These are phyloP conservation scores for Albophoma yamanashiensis DNA, from an alignment of 2,329 filamentous ascomycete genomes.

Conservation along the genomic window DNA sequence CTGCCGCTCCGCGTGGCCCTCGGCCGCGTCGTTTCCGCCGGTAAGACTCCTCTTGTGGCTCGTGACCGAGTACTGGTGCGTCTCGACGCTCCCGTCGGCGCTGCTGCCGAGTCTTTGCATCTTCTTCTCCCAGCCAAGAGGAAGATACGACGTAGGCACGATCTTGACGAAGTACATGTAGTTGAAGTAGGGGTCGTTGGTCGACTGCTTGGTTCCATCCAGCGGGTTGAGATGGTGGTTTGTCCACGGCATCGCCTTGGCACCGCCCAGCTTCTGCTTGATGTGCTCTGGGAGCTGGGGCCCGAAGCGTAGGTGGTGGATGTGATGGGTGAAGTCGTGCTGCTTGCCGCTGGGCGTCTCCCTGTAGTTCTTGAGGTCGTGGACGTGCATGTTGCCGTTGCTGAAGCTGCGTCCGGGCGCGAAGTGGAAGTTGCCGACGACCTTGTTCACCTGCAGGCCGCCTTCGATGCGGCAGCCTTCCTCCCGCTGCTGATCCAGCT, in stretches of 20 bases:
- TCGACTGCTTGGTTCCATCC: conserved; percentile 67
- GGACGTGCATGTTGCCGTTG: conserved; percentile 93
- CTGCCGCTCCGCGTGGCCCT: conserved; percentile 84
- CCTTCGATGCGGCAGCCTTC: conserved; percentile 96
- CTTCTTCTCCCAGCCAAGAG: conserved; percentile 73
- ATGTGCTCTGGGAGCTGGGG: conserved; percentile 75
- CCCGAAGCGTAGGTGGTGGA: conserved; percentile 87
- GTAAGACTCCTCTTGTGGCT: conserved; percentile 83
- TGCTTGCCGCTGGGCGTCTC: conserved; percentile 54
- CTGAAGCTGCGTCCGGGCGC: conserved; percentile 94
- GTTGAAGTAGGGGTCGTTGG: conserved; percentile 77
- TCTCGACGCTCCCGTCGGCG: conserved; percentile 76
- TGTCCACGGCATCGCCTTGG: conserved; percentile 53
- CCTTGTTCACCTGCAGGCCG: conserved; percentile 90
- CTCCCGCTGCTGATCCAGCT: conserved; percentile 73
- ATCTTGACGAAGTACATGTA: conserved; percentile 99
- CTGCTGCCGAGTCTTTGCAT: conserved; percentile 29
- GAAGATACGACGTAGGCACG: conserved; percentile 88
- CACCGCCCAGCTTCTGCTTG: conserved; percentile 46
- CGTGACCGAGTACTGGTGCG: conserved; percentile 96
- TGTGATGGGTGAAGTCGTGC: conserved; percentile 81
- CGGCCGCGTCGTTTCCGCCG: conserved; percentile 74
- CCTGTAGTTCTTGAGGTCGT: conserved; percentile 95
- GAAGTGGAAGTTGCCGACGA: conserved; percentile 97
- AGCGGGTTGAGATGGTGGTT: conserved; percentile 90